phyloP scores from a whole-genome alignment of 495 filamentous ascomycete genomes.

The Annulohypoxylon bovei region DNA sequence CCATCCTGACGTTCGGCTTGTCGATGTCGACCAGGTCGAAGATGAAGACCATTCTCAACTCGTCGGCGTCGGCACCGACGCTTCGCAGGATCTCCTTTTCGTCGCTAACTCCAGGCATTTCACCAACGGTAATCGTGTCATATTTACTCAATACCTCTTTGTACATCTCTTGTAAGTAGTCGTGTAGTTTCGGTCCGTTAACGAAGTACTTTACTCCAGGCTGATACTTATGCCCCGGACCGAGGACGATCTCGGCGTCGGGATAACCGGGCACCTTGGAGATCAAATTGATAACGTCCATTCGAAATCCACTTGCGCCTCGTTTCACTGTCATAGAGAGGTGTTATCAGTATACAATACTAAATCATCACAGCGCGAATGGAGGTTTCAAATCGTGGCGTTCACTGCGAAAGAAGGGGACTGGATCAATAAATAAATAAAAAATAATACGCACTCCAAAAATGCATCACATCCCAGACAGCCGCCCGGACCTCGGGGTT shows the following conservation, averaged over 20 bases:
- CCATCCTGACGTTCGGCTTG: conserved; percentile 53
- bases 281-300: conserved; percentile 74
- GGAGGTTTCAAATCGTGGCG: no score
- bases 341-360: neutral
- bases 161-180: conserved; percentile 65
- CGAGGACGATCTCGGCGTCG: conserved; percentile 62
- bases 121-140: conserved; percentile 70
- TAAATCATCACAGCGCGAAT: neutral
- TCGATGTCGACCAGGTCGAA: conserved; percentile 67
- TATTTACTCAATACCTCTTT: conserved; percentile 64
- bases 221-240: conserved; percentile 60
- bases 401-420: neutral
- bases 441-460: conserved; percentile 56
- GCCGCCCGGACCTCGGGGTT: conserved; percentile 65
- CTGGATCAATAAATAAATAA: neutral
- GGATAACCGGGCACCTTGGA: conserved; percentile 67
- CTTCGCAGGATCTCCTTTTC: conserved; percentile 61
- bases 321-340: conserved; percentile 53
- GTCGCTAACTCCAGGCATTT: conserved; percentile 68
- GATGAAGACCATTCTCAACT: conserved; percentile 74
- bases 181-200: conserved; percentile 70
- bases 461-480: conserved; percentile 67
- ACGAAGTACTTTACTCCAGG: conserved; percentile 62
- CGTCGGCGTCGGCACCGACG: conserved; percentile 62
- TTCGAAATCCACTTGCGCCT: conserved; percentile 68